phyloP scores from a whole-genome alignment of 2,329 filamentous ascomycete genomes.

The Cytospora piceae region DNA sequence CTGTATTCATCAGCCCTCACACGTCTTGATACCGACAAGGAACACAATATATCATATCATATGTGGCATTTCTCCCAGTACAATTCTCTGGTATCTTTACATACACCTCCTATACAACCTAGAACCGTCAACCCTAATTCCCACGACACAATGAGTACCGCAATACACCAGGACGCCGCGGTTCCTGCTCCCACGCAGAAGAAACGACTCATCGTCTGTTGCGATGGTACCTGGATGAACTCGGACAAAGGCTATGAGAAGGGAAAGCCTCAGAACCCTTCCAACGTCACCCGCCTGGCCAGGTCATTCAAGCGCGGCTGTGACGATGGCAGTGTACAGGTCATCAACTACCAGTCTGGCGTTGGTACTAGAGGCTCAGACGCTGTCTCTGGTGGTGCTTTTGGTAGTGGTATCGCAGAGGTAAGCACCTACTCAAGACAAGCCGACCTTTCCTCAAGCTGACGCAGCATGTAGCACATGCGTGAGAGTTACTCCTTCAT shows the following conservation, averaged over 20 bases:
- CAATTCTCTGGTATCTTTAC: conserved; percentile 3
- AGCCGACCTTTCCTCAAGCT: background rate
- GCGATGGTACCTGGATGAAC: conserved; percentile 60
- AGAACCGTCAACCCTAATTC: background rate
- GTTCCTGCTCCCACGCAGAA: conserved; percentile 27
- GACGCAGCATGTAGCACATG: conserved; percentile 46
- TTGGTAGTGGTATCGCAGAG: conserved; percentile 58
- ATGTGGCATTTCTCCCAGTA: background rate
- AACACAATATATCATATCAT: background rate
- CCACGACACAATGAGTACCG: background rate
- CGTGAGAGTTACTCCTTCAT: conserved; percentile 66
- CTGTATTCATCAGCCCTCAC: background rate
- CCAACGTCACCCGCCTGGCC: conserved; percentile 64
- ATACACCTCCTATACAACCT: conserved; percentile 13
- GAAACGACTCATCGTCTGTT: conserved; percentile 57
- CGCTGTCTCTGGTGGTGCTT: conserved; percentile 56
- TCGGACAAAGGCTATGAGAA: conserved; percentile 53
- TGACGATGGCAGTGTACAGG: conserved; percentile 57
- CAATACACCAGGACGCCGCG: background rate
- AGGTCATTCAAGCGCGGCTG: conserved; percentile 58
- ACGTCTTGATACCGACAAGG: background rate
- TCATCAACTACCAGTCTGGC: conserved; percentile 65
- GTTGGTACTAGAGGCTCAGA: conserved; percentile 61
- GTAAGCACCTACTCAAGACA: conserved; percentile 36
- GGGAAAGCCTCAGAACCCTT: conserved; percentile 54